A percentile compares a stretch with the other conserved stretches of the same genome.
These are phyloP conservation scores for Gleditsia sinensis DNA, from an alignment of 306 rosid species.

Conservation along the genomic window DNA sequence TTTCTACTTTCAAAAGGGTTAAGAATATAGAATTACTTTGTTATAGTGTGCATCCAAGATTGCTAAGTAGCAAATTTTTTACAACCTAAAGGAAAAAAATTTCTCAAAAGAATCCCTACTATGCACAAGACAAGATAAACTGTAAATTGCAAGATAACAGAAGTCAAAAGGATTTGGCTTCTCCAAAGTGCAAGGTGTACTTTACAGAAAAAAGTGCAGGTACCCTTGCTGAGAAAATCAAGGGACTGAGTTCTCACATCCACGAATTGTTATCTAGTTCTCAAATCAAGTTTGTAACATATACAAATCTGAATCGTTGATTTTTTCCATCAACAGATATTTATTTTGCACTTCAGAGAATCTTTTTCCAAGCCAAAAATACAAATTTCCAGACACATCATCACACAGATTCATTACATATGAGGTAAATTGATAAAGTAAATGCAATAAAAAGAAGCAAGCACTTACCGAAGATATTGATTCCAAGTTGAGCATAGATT, in stretches of 20 bases:
- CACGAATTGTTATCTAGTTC: background rate
- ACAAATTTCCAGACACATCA: background rate
- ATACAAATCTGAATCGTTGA: background rate
- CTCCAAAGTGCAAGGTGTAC: background rate
- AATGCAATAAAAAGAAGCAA: conserved; percentile 11
- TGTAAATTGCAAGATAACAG: background rate
- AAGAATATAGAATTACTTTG: background rate
- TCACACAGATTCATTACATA: background rate
- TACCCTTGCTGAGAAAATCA: background rate
- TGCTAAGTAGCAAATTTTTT: background rate
- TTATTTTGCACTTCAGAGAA: background rate
- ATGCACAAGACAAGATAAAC: background rate
- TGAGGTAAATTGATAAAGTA: background rate
- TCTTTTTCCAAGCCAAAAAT: background rate
- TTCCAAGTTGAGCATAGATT: conserved; percentile 85
- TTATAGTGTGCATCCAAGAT: background rate
- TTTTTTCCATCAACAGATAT: background rate
- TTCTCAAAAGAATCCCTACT: background rate
- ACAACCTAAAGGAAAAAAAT: background rate
- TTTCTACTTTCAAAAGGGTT: background rate
- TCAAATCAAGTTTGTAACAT: too few relatives aligned
- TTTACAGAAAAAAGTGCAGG: background rate
- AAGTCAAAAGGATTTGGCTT: background rate
- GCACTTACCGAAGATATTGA: conserved; percentile 77
- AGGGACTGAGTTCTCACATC: background rate